phyloP scores from a whole-genome alignment of 2,329 filamentous ascomycete species.

The Cladosporium sp. region DNA sequence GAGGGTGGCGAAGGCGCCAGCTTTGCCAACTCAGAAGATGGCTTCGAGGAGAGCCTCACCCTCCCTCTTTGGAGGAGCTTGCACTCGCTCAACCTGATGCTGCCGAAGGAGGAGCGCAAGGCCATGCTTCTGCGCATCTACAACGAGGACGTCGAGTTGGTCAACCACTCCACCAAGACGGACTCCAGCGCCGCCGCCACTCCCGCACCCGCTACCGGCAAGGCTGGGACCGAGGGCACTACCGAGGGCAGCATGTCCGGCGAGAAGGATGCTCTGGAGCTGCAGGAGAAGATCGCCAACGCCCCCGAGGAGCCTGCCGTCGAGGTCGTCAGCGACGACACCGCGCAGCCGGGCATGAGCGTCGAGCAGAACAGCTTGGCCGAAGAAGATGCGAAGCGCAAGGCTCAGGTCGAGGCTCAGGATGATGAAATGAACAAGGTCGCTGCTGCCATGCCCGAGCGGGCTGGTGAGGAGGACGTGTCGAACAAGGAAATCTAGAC shows the following conservation, averaged over 20 bases:
- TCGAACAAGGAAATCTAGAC: slow-evolving; percentile 45
- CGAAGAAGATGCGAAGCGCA: slow-evolving; percentile 31
- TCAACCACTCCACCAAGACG: slow-evolving; percentile 54
- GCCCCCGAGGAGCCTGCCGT: not conserved
- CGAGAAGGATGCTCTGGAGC: slow-evolving; percentile 32
- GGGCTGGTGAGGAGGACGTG: slow-evolving; percentile 43
- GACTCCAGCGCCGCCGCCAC: slow-evolving; percentile 10
- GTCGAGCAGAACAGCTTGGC: slow-evolving; percentile 37
- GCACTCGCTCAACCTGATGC: slow-evolving; percentile 90
- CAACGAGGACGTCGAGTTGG: slow-evolving; percentile 80
- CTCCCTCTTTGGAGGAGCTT: slow-evolving; percentile 93
- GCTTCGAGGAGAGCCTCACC: slow-evolving; percentile 72
- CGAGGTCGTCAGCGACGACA: slow-evolving; percentile 1
- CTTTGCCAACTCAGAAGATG: slow-evolving; percentile 36
- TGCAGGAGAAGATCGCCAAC: not conserved
- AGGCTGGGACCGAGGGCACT: not conserved
- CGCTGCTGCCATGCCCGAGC: slow-evolving; percentile 41
- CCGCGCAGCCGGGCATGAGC: slow-evolving; percentile 10
- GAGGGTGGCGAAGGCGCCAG: slow-evolving; percentile 46
- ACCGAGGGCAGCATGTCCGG: slow-evolving; percentile 13
- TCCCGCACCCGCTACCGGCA: not conserved
- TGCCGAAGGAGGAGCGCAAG: slow-evolving; percentile 90
- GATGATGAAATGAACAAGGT: slow-evolving; percentile 32
- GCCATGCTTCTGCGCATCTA: slow-evolving; percentile 90
- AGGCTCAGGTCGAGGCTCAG: slow-evolving; percentile 30